Evolutionary conservation across 176 grass and related monocot species (phyloP), one percentile per base, ranked within the genome.

Genomic region (Avena eriantha): DNA sequence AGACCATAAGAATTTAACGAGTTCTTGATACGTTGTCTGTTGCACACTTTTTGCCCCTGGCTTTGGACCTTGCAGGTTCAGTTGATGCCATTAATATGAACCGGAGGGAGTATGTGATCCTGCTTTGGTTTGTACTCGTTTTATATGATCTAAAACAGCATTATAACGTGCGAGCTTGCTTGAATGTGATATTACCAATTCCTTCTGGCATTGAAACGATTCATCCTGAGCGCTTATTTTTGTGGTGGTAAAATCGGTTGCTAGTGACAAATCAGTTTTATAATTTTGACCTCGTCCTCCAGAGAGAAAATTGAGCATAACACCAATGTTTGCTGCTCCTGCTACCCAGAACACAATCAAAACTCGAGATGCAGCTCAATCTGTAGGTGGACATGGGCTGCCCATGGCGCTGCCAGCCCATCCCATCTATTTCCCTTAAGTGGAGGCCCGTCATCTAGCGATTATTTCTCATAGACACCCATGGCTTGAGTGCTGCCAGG

Each of bases 1-100:
- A n/a, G 81, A 69, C 19, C 58, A 79, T 29, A 46, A 56, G 34
- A 47, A 24, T 87, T 77, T 72, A 48, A 53, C 7, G 15, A 78
- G 43, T 70, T 60, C 3, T 4, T 23, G 35, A 59, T 57, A 1
- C 47, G 18, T 35, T 85, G 46, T 2, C 11, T 53, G 12, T 13
- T 36, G 60, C 39, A 31, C 1, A 4, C 1, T 39, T 79, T 59
- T 29, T 49, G 58, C 4, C 2, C 21, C 26, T 31, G 18, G 9
- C 3, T 35, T 7, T 43, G 61, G 24, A 22, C 39, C 65, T 69
- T 36, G 13, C 1, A 11, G 10, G 31, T 47, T 73, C 19, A 10
- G 50, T 29, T 29, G 29, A 29, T 29, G 29, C 29, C 29, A 29
- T 29, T 29, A 29, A 29, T 29, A 29, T 29, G 29, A 2, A 29